Percentiles rank a stretch among this genome's conserved stretches.
These are phyloP conservation scores for Termitomyces sp. DNA, from an alignment of 768 basidiomycete species.

Conservation along the genomic window DNA sequence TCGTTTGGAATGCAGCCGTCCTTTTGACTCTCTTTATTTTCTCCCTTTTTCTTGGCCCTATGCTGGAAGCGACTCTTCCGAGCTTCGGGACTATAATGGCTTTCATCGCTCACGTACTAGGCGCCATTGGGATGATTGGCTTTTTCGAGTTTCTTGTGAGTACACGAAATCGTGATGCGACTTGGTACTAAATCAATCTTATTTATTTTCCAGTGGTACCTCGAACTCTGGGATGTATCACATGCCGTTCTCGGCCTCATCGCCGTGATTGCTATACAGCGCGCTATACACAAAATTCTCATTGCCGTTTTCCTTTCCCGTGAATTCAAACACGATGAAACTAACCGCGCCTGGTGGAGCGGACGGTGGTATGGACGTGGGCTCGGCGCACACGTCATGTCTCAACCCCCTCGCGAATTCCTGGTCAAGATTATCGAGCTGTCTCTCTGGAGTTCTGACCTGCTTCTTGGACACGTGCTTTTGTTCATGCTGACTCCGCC, in stretches of 20 bases:
- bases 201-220: slow-evolving; percentile 71
- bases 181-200: not conserved
- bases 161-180: slow-evolving; percentile 10
- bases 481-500: slow-evolving; percentile 90
- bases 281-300: slow-evolving; percentile 88
- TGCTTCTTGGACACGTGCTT: slow-evolving; percentile 81
- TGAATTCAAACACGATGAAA: slow-evolving; percentile 99
- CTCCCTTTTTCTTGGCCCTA: slow-evolving; percentile 89
- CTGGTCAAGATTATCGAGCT: slow-evolving; percentile 97
- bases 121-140: slow-evolving; percentile 80
- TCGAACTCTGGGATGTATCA: slow-evolving; percentile 86
- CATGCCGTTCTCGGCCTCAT: slow-evolving; percentile 94
- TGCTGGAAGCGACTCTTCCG: slow-evolving; percentile 77
- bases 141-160: slow-evolving; percentile 96
- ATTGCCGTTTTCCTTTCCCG: slow-evolving; percentile 93
- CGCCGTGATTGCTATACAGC: slow-evolving; percentile 85
- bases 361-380: slow-evolving; percentile 96
- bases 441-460: slow-evolving; percentile 92
- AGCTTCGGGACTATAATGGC: slow-evolving; percentile 93
- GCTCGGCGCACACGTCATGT: slow-evolving; percentile 85
- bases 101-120: slow-evolving; percentile 77
- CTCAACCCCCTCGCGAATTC: slow-evolving; percentile 97
- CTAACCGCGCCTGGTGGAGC: slow-evolving; percentile 99
- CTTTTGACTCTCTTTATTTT: slow-evolving; percentile 84
- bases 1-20: slow-evolving; percentile 92